Conservation (phyloP, 768 basidiomycete genomes). For the Tulasnella sp. region DNA sequence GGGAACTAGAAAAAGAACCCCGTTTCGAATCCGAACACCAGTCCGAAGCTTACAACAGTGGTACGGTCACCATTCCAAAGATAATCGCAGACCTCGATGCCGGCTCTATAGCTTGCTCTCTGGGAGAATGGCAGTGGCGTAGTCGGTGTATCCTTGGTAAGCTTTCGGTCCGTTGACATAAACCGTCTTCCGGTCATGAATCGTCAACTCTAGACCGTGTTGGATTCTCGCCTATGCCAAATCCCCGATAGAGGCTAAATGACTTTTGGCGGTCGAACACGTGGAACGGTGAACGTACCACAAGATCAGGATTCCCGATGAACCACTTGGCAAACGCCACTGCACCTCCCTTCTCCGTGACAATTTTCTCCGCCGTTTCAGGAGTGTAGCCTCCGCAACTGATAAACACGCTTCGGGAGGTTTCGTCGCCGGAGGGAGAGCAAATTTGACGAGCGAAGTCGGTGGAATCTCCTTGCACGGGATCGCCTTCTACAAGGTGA, state of each 20-base stretch:
- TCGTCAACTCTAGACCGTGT: not conserved
- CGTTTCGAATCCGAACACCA: not conserved
- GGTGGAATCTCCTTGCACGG: not conserved
- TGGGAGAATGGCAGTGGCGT: not conserved
- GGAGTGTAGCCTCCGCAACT: not conserved
- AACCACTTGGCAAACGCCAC: not conserved
- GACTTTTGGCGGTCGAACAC: too few species aligned
- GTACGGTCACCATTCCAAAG: not conserved
- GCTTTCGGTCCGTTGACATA: slow-evolving; percentile 6
- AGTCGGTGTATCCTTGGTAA: not conserved
- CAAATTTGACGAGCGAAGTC: not conserved
- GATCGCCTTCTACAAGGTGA: slow-evolving; percentile 18
- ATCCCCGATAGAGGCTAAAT: too few species aligned
- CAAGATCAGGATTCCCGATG: slow-evolving; percentile 5
- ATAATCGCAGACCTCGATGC: not conserved
- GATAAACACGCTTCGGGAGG: not conserved
- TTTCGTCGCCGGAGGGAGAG: not conserved
- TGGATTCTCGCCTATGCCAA: not conserved
- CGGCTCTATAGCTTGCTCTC: not conserved
- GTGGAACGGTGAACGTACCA: too few species aligned
- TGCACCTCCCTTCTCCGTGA: not conserved
- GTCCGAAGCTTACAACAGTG: not conserved
- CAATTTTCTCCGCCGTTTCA: not conserved
- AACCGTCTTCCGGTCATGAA: slow-evolving; percentile 11
- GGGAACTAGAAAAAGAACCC: not conserved